Evolutionary conservation across 2,329 filamentous ascomycete species (phyloP).

Genomic region (Myriosclerotinia scirpicola): DNA sequence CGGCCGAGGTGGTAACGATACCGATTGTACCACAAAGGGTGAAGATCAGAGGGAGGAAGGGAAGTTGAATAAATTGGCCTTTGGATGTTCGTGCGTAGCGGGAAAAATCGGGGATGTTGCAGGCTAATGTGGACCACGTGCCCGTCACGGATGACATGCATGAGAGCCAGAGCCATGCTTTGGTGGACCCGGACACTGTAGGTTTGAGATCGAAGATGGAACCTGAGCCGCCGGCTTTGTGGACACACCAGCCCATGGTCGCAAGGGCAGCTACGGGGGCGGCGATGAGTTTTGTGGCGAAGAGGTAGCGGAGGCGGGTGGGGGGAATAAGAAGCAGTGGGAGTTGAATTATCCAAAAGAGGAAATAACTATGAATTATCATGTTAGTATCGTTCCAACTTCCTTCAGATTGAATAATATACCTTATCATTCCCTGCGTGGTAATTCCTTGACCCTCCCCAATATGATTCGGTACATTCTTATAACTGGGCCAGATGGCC

Average conservation of each 20-base stretch:
- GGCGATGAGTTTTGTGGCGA: slow-evolving; percentile 50
- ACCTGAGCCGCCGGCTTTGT: slow-evolving; percentile 50
- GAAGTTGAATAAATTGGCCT: slow-evolving; percentile 45
- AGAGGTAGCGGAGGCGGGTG: slow-evolving; percentile 51
- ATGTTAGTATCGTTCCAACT: neutral
- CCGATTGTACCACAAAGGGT: slow-evolving; percentile 47
- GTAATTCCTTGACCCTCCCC: slow-evolving; percentile 52
- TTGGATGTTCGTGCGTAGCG: slow-evolving; percentile 37
- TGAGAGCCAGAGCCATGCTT: slow-evolving; percentile 36
- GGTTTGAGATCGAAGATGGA: slow-evolving; percentile 34
- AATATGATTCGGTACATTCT: slow-evolving; percentile 42
- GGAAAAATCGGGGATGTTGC: slow-evolving; percentile 43
- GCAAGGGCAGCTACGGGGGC: slow-evolving; percentile 61
- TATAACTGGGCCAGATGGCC: slow-evolving; percentile 56
- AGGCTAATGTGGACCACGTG: slow-evolving; percentile 39
- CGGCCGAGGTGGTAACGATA: slow-evolving; percentile 58
- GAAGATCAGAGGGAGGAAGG: slow-evolving; percentile 38
- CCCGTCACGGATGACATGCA: slow-evolving; percentile 40
- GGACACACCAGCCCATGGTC: slow-evolving; percentile 63
- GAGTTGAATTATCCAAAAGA: slow-evolving; percentile 44
- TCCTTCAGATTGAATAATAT: slow-evolving; percentile 32
- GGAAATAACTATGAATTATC: slow-evolving; percentile 46
- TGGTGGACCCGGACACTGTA: slow-evolving; percentile 35
- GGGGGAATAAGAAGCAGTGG: slow-evolving; percentile 53
- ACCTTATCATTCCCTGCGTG: slow-evolving; percentile 53